Evolutionary conservation across 2,329 filamentous ascomycete species (phyloP).

Genomic region (Emergomyces orientalis): DNA sequence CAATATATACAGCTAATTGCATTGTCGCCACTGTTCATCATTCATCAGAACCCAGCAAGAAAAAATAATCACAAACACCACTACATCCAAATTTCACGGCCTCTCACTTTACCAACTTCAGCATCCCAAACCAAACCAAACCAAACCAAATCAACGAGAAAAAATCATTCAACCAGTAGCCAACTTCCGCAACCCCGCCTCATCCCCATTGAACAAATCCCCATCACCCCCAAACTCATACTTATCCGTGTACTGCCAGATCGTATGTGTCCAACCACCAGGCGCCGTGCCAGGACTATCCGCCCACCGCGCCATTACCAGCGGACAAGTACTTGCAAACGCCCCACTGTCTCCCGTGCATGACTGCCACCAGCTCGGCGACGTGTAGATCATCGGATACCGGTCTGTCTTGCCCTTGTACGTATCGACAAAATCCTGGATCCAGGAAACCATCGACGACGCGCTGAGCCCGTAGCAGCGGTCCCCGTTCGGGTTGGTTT

Average conservation of each 20-base stretch:
- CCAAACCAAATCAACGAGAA: neutral
- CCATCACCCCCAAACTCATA: conserved; percentile 46
- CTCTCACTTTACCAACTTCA: too few relatives aligned
- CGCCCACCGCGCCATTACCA: conserved; percentile 42
- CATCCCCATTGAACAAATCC: conserved; percentile 44
- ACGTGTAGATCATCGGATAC: conserved; percentile 47
- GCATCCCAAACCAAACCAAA: too few relatives aligned
- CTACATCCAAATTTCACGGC: too few relatives aligned
- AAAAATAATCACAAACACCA: neutral
- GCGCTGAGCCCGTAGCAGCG: conserved; percentile 41
- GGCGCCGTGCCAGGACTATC: conserved; percentile 39
- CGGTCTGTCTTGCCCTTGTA: conserved; percentile 41
- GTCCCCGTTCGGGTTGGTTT: conserved; percentile 34
- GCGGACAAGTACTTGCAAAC: conserved; percentile 40
- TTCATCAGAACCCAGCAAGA: neutral
- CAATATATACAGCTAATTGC: neutral
- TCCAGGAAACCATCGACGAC: conserved; percentile 44
- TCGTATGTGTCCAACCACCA: conserved; percentile 46
- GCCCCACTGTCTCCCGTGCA: conserved; percentile 45
- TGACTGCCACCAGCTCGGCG: conserved; percentile 45
- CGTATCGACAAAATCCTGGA: conserved; percentile 44
- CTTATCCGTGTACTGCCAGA: conserved; percentile 47
- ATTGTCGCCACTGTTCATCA: neutral
- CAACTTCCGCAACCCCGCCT: conserved; percentile 28
- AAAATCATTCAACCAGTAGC: conserved; percentile 20